Evolutionary conservation across 2,329 filamentous ascomycete species (phyloP).

Genomic region (Metarhizium sp.): DNA sequence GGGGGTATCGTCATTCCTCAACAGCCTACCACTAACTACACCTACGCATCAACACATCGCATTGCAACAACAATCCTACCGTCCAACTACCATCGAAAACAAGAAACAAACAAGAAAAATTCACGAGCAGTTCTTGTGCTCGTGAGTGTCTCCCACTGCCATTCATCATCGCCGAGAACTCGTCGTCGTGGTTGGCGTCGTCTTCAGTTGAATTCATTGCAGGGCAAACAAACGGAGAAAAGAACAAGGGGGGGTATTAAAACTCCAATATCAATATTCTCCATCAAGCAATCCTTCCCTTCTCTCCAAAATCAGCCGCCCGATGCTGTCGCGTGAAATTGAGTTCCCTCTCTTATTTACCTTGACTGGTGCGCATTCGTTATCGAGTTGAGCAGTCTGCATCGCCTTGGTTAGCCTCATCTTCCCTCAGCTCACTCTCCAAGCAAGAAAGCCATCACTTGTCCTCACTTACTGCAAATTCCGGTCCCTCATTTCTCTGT

Average conservation of each 20-base stretch:
- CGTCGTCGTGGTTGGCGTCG: background rate
- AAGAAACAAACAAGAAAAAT: background rate
- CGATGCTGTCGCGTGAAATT: background rate
- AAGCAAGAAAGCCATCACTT: background rate
- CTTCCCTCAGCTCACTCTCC: background rate
- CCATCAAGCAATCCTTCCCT: background rate
- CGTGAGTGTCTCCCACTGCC: background rate
- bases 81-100: background rate
- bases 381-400: conserved; percentile 15
- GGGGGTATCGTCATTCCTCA: conserved; percentile 7
- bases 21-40: background rate
- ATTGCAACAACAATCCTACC: background rate
- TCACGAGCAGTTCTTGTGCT: background rate
- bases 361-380: conserved; percentile 11
- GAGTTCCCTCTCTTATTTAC: conserved; percentile 1
- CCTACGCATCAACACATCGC: background rate
- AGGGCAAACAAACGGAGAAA: background rate
- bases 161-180: background rate
- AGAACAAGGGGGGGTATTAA: conserved; percentile 5
- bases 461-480: conserved; percentile 33
- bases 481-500: conserved; percentile 46
- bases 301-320: background rate
- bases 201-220: background rate
- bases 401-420: too few species aligned
- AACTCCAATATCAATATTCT: background rate